Evolutionary conservation across 257 asterid species (phyloP).

Genomic region (Verbascum thapsus): DNA sequence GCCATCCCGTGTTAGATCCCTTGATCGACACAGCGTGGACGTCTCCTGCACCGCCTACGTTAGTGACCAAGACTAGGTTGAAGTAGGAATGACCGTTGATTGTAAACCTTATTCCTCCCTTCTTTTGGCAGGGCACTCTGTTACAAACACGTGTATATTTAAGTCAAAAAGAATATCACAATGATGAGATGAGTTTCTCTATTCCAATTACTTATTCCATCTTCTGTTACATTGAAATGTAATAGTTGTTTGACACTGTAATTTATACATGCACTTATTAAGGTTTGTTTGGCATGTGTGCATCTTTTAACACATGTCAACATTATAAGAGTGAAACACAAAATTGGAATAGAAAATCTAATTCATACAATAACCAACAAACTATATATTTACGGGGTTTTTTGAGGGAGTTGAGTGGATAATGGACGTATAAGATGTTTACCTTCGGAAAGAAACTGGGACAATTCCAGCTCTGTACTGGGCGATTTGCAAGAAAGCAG

Average conservation of each 20-base stretch:
- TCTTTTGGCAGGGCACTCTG: constrained; percentile 79
- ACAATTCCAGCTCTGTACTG: constrained; percentile 85
- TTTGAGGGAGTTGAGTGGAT: not conserved
- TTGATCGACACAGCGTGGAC: constrained; percentile 71
- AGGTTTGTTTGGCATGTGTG: too few relatives aligned
- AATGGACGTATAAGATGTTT: not conserved
- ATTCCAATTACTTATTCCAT: too few relatives aligned
- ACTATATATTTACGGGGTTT: too few relatives aligned
- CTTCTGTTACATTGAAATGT: too few relatives aligned
- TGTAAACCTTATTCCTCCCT: constrained; percentile 84
- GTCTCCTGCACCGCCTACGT: constrained; percentile 94
- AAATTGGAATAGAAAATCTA: too few relatives aligned
- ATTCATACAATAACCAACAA: too few relatives aligned
- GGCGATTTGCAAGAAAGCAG: constrained; percentile 83
- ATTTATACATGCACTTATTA: too few relatives aligned
- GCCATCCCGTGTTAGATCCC: constrained; percentile 90
- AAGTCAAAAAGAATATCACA: not conserved
- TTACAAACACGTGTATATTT: not conserved
- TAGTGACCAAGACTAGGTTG: constrained; percentile 79
- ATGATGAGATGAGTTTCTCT: too few relatives aligned
- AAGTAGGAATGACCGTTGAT: constrained; percentile 89
- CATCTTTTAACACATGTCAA: too few relatives aligned
- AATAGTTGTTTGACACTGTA: too few relatives aligned
- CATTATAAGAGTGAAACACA: too few relatives aligned
- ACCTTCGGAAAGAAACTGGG: constrained; percentile 79